Conservation (phyloP, 1,284 basidiomycete species). For the Austroboletus niveus region DNA sequence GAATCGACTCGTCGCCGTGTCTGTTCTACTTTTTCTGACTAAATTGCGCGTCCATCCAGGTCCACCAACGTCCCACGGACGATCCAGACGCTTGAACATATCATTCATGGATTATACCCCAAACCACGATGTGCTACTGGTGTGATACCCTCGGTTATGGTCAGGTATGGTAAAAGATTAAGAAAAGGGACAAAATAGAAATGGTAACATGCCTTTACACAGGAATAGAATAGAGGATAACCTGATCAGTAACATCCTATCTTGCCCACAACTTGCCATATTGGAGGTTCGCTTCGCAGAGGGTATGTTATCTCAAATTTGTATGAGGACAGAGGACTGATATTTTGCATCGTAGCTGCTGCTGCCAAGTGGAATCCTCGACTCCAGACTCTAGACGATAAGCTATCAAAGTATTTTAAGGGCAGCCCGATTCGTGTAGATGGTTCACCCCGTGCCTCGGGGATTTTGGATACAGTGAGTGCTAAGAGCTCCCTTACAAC, state of each 20-base stretch:
- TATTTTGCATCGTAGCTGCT: slow-evolving; percentile 46
- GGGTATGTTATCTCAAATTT: slow-evolving; percentile 37
- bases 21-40: neutral
- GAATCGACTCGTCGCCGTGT: slow-evolving; percentile 1
- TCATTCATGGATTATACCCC: slow-evolving; percentile 73
- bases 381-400: slow-evolving; percentile 61
- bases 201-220: neutral
- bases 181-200: neutral
- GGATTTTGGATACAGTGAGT: slow-evolving; percentile 73
- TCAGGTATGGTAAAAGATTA: slow-evolving; percentile 44
- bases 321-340: neutral
- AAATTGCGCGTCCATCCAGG: slow-evolving; percentile 20
- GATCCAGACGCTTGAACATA: slow-evolving; percentile 73
- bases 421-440: slow-evolving; percentile 72
- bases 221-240: slow-evolving; percentile 76
- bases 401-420: slow-evolving; percentile 68
- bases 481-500: neutral
- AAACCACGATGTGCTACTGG: slow-evolving; percentile 44
- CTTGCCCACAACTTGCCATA: slow-evolving; percentile 65
- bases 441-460: slow-evolving; percentile 74
- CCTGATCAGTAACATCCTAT: slow-evolving; percentile 63
- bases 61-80: slow-evolving; percentile 78
- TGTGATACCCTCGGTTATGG: slow-evolving; percentile 50
- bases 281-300: slow-evolving; percentile 62
- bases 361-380: slow-evolving; percentile 65